phyloP scores from a whole-genome alignment of 768 basidiomycete species.

The Omphalotus guepiniiformis region DNA sequence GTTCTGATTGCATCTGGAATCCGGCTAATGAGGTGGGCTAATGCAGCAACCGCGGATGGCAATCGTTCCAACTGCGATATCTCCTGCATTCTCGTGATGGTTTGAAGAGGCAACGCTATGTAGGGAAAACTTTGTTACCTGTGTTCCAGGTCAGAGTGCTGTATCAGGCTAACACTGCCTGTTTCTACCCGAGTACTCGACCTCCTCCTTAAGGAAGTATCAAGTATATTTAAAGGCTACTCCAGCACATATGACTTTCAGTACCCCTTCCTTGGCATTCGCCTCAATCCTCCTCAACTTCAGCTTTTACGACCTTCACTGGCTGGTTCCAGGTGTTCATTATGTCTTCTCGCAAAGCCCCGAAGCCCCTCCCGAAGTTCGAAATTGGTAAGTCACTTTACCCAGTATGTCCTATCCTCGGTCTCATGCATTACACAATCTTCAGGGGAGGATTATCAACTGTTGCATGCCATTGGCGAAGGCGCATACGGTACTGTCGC shows the following conservation, averaged over 20 bases:
- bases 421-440: conserved; percentile 6
- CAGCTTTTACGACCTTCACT: conserved; percentile 25
- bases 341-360: conserved; percentile 55
- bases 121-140: not conserved
- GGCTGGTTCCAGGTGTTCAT: conserved; percentile 46
- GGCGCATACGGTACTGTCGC: conserved; percentile 90
- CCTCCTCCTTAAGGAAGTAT: not conserved
- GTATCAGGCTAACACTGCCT: not conserved
- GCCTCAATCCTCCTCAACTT: not conserved
- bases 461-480: conserved; percentile 74
- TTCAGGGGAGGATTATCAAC: conserved; percentile 67
- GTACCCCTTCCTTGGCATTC: conserved; percentile 2
- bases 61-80: not conserved
- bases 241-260: too few species aligned
- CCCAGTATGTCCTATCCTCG: not conserved
- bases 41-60: too few species aligned
- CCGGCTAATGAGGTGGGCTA: too few species aligned
- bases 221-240: too few species aligned
- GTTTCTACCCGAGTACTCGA: conserved; percentile 9
- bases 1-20: too few species aligned
- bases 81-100: too few species aligned
- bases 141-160: not conserved
- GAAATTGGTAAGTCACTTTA: conserved; percentile 49
- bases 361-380: conserved; percentile 70
- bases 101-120: too few species aligned